phyloP scores from a whole-genome alignment of 352 stramenopile genomes.

The Peronospora tabacina region DNA sequence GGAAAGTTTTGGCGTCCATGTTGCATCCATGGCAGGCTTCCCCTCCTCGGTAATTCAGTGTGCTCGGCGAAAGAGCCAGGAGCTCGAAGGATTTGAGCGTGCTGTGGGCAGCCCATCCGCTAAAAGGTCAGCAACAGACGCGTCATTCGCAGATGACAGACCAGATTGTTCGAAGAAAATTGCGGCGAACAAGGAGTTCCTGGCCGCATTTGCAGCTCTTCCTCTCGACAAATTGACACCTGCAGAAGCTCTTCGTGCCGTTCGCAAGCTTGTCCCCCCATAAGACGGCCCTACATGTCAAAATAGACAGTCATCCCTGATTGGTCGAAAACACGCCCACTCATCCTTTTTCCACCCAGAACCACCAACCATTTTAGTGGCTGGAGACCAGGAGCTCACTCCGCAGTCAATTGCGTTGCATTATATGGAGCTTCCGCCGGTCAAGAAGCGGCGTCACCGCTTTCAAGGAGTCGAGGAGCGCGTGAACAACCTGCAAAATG shows the following conservation, averaged over 20 bases:
- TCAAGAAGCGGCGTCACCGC: constrained; percentile 72
- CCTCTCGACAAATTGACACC: constrained; percentile 52
- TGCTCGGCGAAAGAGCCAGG: constrained; percentile 90
- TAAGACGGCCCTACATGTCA: constrained; percentile 2
- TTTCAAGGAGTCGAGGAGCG: constrained; percentile 82
- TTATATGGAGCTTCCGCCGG: constrained; percentile 30
- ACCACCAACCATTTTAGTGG: constrained; percentile 20
- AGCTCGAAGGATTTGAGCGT: constrained; percentile 87
- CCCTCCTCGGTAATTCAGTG: constrained; percentile 88
- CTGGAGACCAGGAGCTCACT: constrained; percentile 3
- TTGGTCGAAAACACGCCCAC: neutral
- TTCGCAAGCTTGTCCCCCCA: constrained; percentile 23
- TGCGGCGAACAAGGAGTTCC: constrained; percentile 27
- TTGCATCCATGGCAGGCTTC: constrained; percentile 96
- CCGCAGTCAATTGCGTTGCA: neutral
- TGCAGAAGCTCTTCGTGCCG: constrained; percentile 34
- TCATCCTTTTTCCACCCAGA: neutral
- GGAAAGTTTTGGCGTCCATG: constrained; percentile 98
- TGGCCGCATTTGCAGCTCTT: constrained; percentile 56
- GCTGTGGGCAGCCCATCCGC: constrained; percentile 23
- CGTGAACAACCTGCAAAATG: constrained; percentile 63
- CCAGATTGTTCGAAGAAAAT: constrained; percentile 33
- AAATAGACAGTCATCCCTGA: neutral
- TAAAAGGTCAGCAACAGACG: constrained; percentile 17
- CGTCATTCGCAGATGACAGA: constrained; percentile 9